Conservation (phyloP, 2,329 filamentous ascomycete genomes). For the Huntiella decipiens region DNA sequence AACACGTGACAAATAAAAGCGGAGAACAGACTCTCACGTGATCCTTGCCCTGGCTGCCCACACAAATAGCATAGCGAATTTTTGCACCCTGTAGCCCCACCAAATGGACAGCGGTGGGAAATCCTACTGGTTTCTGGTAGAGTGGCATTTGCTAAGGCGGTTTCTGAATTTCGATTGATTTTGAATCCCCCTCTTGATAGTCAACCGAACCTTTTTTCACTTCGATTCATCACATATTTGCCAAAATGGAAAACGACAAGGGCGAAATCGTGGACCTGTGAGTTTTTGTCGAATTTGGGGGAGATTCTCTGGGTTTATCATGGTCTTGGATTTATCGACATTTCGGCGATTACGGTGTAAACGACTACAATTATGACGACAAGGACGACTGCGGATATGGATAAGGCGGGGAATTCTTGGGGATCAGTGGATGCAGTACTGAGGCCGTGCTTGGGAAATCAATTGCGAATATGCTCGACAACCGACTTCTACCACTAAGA, state of each 20-base stretch:
- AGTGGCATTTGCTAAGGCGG: conserved; percentile 10
- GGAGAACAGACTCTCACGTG: conserved; percentile 10
- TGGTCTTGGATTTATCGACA: no score
- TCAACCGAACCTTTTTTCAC: conserved; percentile 12
- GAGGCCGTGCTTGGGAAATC: no score
- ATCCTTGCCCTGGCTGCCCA: conserved; percentile 10
- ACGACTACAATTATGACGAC: no score
- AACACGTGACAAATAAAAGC: conserved; percentile 1
- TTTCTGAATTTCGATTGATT: conserved; percentile 11
- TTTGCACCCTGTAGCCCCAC: conserved; percentile 11
- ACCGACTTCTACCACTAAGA: neutral
- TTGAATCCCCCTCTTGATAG: conserved; percentile 10
- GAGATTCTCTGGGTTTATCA: neutral
- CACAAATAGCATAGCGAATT: conserved; percentile 6
- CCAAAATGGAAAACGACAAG: conserved; percentile 99
- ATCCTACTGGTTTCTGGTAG: conserved; percentile 8
- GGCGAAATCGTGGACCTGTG: conserved; percentile 99
- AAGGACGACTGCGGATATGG: no score
- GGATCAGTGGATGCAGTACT: no score
- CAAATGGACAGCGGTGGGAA: conserved; percentile 7
- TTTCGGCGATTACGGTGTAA: no score
- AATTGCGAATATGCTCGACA: neutral
- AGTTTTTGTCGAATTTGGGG: conserved; percentile 20
- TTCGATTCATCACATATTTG: conserved; percentile 17
- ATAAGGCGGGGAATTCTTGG: no score